Percentiles rank a stretch among this genome's conserved stretches.
These are phyloP conservation scores for Kuraishia capsulata DNA, from an alignment of 805 yeast species.

Conservation along the genomic window DNA sequence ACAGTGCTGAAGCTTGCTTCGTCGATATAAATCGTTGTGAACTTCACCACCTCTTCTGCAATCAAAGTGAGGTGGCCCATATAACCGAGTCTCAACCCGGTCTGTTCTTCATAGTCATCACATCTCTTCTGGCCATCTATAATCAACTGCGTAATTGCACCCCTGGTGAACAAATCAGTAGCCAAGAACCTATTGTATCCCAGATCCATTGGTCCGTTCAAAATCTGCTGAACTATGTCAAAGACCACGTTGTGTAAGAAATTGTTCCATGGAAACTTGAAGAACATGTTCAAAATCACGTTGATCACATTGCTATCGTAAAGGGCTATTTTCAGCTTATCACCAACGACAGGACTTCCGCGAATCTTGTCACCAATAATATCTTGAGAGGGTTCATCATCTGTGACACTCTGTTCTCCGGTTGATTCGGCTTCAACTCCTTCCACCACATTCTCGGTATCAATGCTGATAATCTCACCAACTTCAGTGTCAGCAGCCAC, in stretches of 20 bases:
- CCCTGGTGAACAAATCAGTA: conserved; percentile 62
- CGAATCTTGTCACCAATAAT: conserved; percentile 27
- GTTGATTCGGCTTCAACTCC: conserved; percentile 19
- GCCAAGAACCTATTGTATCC: conserved; percentile 77
- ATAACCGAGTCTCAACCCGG: conserved; percentile 73
- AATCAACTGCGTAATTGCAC: conserved; percentile 46
- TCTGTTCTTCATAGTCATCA: conserved; percentile 47
- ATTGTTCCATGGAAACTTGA: conserved; percentile 92
- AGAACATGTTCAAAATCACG: conserved; percentile 64
- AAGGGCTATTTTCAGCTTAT: conserved; percentile 71
- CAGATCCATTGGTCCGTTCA: conserved; percentile 78
- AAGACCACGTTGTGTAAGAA: conserved; percentile 95
- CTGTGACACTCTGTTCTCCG: conserved; percentile 18
- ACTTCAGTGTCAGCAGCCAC: conserved; percentile 10
- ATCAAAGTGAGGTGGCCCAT: conserved; percentile 95
- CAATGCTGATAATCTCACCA: neutral
- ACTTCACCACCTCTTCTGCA: conserved; percentile 93
- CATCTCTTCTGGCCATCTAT: conserved; percentile 55
- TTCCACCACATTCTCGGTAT: conserved; percentile 1
- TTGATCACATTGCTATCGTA: conserved; percentile 65
- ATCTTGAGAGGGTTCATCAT: conserved; percentile 20
- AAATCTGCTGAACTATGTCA: conserved; percentile 90
- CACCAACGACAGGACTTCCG: conserved; percentile 71
- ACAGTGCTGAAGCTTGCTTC: conserved; percentile 48
- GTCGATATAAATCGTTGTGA: conserved; percentile 50